Conservation (phyloP, 1,284 basidiomycete species). For the Leccinum ponderosum region DNA sequence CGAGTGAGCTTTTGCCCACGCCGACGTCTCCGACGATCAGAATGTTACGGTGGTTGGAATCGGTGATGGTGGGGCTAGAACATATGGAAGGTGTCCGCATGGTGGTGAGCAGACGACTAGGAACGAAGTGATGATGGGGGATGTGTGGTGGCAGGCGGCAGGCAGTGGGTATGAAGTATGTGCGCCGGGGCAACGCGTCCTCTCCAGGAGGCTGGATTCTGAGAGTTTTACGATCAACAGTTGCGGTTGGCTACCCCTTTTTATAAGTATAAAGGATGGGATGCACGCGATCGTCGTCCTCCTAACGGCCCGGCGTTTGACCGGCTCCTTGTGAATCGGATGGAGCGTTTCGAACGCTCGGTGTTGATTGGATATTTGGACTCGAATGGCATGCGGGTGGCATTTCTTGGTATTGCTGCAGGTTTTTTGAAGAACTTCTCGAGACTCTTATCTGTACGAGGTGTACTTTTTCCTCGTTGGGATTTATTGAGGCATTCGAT, state of each 20-base stretch:
- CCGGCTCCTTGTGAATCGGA: slow-evolving; percentile 7
- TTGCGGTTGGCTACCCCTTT: slow-evolving; percentile 3
- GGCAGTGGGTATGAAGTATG: slow-evolving; percentile 1
- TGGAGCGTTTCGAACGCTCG: slow-evolving; percentile 1
- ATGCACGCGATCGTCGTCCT: slow-evolving; percentile 1
- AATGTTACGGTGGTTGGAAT: slow-evolving; percentile 22
- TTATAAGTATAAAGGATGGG: slow-evolving; percentile 12
- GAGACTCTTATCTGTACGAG: no score
- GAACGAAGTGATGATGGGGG: slow-evolving; percentile 4
- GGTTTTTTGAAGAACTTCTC: no score
- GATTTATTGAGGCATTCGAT: no score
- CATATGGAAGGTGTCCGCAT: slow-evolving; percentile 19
- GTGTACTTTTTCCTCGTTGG: no score
- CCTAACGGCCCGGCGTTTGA: slow-evolving; percentile 7
- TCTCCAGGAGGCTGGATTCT: slow-evolving; percentile 1
- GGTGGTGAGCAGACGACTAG: background rate
- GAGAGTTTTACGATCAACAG: background rate
- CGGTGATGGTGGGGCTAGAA: slow-evolving; percentile 19
- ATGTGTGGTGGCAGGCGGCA: background rate
- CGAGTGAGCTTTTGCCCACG: slow-evolving; percentile 34
- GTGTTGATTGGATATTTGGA: no score
- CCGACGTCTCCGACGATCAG: slow-evolving; percentile 31
- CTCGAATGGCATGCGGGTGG: no score
- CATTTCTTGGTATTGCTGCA: no score
- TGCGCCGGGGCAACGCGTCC: background rate